Evolutionary conservation across 768 basidiomycete genomes (phyloP).

Genomic region (Glaciozyma martinii): DNA sequence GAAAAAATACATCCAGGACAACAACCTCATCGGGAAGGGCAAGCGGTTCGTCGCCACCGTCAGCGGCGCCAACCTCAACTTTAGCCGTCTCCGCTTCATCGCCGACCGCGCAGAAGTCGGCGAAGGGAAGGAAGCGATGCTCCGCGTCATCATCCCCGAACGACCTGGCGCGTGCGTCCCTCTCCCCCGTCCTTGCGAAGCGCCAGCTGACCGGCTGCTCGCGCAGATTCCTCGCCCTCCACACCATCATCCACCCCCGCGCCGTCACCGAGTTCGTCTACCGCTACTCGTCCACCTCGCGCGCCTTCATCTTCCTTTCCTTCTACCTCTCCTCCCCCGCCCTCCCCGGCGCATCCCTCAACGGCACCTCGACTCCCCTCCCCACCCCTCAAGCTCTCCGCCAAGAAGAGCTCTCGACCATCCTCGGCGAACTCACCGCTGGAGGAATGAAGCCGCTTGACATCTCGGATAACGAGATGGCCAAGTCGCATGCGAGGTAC

Average conservation of each 20-base stretch:
- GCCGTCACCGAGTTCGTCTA: constrained; percentile 94
- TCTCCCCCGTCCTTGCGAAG: neutral
- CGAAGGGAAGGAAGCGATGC: constrained; percentile 83
- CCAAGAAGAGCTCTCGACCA: constrained; percentile 41
- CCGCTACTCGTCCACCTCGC: constrained; percentile 58
- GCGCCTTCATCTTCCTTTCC: constrained; percentile 81
- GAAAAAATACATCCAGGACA: constrained; percentile 72
- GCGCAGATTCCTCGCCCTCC: constrained; percentile 71
- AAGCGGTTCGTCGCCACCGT: constrained; percentile 85
- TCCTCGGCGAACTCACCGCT: constrained; percentile 56
- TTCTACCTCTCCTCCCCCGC: constrained; percentile 65
- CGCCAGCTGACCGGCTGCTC: neutral
- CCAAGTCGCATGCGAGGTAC: constrained; percentile 87
- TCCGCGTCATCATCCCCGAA: constrained; percentile 93
- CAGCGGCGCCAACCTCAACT: constrained; percentile 99
- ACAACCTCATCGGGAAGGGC: constrained; percentile 69
- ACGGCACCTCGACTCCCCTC: constrained; percentile 15
- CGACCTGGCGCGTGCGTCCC: constrained; percentile 67
- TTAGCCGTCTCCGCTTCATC: constrained; percentile 91
- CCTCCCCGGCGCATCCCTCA: constrained; percentile 21
- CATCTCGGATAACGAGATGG: constrained; percentile 88
- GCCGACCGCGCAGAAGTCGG: constrained; percentile 96
- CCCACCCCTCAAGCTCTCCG: constrained; percentile 39
- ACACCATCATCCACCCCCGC: constrained; percentile 79
- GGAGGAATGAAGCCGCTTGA: constrained; percentile 75